phyloP scores from a whole-genome alignment of 2,329 filamentous ascomycete genomes.

The Botryotinia narcissicola region DNA sequence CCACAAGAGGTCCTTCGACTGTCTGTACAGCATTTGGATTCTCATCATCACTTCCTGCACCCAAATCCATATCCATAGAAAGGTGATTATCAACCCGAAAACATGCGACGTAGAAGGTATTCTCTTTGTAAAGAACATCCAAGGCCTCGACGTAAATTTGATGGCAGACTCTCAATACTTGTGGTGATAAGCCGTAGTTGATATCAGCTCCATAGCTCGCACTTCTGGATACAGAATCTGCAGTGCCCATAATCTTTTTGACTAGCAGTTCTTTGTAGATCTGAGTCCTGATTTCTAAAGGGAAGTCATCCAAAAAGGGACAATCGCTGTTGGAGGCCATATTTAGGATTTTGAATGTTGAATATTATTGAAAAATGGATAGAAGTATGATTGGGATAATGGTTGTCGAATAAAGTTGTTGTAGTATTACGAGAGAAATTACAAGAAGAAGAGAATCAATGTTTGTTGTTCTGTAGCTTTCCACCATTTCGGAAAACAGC shows the following conservation, averaged over 20 bases:
- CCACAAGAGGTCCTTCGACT: conserved; percentile 9
- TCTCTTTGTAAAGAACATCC: conserved; percentile 45
- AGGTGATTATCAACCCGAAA: neutral
- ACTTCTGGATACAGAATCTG: neutral
- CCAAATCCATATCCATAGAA: neutral
- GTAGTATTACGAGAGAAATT: neutral
- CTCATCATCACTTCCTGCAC: neutral
- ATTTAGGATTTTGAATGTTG: neutral
- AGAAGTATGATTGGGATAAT: neutral
- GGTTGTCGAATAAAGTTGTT: neutral
- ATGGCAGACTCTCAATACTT: conserved; percentile 18
- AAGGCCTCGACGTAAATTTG: conserved; percentile 13
- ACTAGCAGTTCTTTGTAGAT: conserved; percentile 41
- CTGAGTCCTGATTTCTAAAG: conserved; percentile 54
- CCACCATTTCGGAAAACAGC: neutral
- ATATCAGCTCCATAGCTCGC: neutral
- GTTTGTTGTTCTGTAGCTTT: neutral
- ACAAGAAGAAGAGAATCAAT: neutral
- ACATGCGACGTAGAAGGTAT: conserved; percentile 41
- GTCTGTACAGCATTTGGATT: neutral
- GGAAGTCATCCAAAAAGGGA: conserved; percentile 7
- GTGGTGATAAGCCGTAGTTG: conserved; percentile 24
- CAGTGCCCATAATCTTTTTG: conserved; percentile 11
- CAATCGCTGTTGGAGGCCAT: neutral
- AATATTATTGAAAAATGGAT: neutral